These are phyloP conservation scores for Sporothrix inflata DNA, from an alignment of 2,329 filamentous ascomycete genomes.

Conservation along the genomic window DNA sequence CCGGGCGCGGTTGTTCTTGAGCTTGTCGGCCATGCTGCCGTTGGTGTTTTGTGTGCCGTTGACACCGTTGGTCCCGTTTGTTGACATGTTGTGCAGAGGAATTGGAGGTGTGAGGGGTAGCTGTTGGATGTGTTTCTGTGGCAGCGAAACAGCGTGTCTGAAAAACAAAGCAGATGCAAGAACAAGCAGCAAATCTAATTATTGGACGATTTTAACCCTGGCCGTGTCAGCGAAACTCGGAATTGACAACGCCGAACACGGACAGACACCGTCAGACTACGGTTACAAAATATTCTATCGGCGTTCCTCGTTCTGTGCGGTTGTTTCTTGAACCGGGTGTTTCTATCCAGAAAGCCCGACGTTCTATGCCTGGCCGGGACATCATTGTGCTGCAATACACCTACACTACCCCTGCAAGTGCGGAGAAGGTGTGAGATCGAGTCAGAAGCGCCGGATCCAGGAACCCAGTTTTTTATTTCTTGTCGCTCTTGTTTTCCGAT, in stretches of 20 bases:
- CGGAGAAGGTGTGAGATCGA: not conserved
- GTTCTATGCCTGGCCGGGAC: not conserved
- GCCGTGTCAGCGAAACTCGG: slow-evolving; percentile 1
- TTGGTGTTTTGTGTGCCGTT: not conserved
- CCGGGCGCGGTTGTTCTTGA: slow-evolving; percentile 27
- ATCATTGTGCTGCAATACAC: slow-evolving; percentile 3
- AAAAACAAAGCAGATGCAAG: not conserved
- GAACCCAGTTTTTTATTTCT: not conserved
- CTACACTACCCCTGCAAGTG: not conserved
- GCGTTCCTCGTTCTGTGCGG: not conserved
- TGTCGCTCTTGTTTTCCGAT: not conserved
- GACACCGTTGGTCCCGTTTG: not conserved
- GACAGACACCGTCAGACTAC: not conserved
- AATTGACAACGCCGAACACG: not conserved
- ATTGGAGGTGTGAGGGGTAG: not conserved
- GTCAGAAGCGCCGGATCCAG: not conserved
- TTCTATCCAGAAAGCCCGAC: not conserved
- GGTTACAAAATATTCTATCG: not conserved
- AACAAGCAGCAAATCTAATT: not conserved
- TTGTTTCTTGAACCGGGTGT: not conserved
- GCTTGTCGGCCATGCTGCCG: slow-evolving; percentile 17
- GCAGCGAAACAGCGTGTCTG: not conserved
- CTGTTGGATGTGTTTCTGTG: not conserved
- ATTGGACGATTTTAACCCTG: not conserved
- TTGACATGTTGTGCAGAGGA: not conserved